Conservation (phyloP, 768 basidiomycete species). For the Thelephora ganbajun region DNA sequence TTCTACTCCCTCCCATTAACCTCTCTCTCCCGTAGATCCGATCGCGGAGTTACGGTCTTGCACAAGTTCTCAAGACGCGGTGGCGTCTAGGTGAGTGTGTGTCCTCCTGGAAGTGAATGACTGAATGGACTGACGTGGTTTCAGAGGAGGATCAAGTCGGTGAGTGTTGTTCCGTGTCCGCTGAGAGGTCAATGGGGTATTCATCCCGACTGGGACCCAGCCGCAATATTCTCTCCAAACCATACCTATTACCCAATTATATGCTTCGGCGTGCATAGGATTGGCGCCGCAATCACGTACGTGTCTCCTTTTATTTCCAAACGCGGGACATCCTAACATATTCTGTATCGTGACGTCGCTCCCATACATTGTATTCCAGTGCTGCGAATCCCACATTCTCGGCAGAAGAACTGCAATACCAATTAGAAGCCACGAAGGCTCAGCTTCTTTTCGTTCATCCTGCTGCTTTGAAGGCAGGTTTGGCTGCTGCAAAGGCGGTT, state of each 20-base stretch:
- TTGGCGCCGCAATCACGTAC: conserved; percentile 45
- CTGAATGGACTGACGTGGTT: neutral
- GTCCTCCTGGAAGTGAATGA: neutral
- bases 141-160: conserved; percentile 37
- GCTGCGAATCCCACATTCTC: conserved; percentile 19
- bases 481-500: conserved; percentile 12
- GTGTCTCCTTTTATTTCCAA: conserved; percentile 11
- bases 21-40: conserved; percentile 23
- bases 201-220: conserved; percentile 17
- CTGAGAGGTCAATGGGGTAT: neutral
- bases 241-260: too few relatives aligned
- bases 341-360: conserved; percentile 22
- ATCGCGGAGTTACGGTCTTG: conserved; percentile 32
- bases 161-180: conserved; percentile 14
- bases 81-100: conserved; percentile 28
- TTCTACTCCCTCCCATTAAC: neutral
- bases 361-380: too few relatives aligned
- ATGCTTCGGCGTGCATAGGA: conserved; percentile 28
- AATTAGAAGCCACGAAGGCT: conserved; percentile 13
- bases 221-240: conserved; percentile 52
- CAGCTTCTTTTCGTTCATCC: conserved; percentile 14
- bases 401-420: conserved; percentile 18
- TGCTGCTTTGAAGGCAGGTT: conserved; percentile 10
- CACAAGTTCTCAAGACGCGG: conserved; percentile 27
- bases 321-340: conserved; percentile 18